A percentile compares a stretch with the other conserved stretches of the same genome.
These are phyloP conservation scores for Cercospora berteroae DNA, from an alignment of 2,329 filamentous ascomycete genomes.

Conservation along the genomic window DNA sequence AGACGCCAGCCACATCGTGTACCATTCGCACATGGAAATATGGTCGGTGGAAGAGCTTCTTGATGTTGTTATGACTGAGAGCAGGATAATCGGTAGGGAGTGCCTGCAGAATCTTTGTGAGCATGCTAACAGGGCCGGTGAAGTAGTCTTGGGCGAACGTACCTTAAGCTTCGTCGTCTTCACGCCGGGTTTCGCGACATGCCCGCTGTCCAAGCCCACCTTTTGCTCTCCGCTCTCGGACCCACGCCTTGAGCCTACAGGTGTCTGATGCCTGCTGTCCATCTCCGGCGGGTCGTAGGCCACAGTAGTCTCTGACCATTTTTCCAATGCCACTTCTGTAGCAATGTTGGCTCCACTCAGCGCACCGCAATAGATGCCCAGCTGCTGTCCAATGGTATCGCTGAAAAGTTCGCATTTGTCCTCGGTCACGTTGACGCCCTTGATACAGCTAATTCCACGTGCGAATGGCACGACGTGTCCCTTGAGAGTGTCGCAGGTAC, in stretches of 20 bases:
- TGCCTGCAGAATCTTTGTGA: constrained; percentile 36
- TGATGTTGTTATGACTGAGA: constrained; percentile 79
- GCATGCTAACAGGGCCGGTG: background rate
- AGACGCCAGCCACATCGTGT: constrained; percentile 93
- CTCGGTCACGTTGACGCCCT: constrained; percentile 90
- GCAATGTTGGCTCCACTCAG: constrained; percentile 96
- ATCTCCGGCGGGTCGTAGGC: constrained; percentile 90
- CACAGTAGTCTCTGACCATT: constrained; percentile 95
- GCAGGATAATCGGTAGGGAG: constrained; percentile 80
- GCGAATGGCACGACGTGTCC: constrained; percentile 90
- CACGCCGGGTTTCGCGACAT: constrained; percentile 50
- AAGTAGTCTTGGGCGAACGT: background rate
- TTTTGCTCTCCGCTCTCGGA: constrained; percentile 30
- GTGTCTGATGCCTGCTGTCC: constrained; percentile 75
- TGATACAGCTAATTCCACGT: constrained; percentile 94
- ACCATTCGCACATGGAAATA: constrained; percentile 98
- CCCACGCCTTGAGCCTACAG: constrained; percentile 46
- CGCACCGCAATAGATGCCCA: constrained; percentile 95
- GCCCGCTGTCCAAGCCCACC: constrained; percentile 27
- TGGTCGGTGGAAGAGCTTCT: constrained; percentile 85
- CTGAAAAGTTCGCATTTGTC: constrained; percentile 86
- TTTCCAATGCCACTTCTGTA: constrained; percentile 88
- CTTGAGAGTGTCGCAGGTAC: constrained; percentile 77
- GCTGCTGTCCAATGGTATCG: constrained; percentile 84
- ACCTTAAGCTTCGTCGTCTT: constrained; percentile 45